Base-by-base conservation (phyloP, 2,329 filamentous ascomycete species). In the Trichophyton rubrum region DNA sequence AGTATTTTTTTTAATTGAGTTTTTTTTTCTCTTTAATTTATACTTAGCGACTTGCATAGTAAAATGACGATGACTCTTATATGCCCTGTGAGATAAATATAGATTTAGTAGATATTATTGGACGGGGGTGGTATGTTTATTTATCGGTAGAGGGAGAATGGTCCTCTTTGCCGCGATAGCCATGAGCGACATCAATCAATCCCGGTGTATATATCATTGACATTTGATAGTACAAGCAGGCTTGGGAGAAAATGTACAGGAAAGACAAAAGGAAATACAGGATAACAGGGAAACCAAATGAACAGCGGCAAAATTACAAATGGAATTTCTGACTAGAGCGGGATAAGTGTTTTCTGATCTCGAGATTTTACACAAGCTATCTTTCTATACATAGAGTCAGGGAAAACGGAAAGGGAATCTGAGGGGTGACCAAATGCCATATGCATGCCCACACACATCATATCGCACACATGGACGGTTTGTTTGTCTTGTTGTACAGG, bases 341-440 rank as follows among this genome's bases (percentile, higher is more conserved):
- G 43, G 43, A 35, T 56, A 62, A 62, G 40, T 38, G 38, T 60
- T 59, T 53, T 57, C 59, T 61, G 59, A 40, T 59, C 56, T 64
- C 57, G 64, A 61, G 62, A 66, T 66, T 63, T 62, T 66, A 66
- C 64, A 66, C 60, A 61, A 64, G 62, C 61, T 64, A 57, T 57
- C 43, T 62, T 55, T 63, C 62, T 63, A 63, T 63, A 63, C 60
- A 63, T 62, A 57, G 33, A 38, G 49, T 49, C 35, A 49, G 56
- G 60, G 45, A 45, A 56, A 63, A 63, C 55, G 51, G 51, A 38
- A 33, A 11, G 56, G 51, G 33, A 27, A 62, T 45, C n/a, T 56
- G 45, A 27, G 27, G 43, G 57, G 13, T 30, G 40, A 59, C 57
- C 27, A 59, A 40, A 40, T 38, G 35, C 57, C 24, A 33, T n/a